Base-by-base conservation (phyloP, 2,329 filamentous ascomycete genomes). In the Penicillium fuscoglaucum region DNA sequence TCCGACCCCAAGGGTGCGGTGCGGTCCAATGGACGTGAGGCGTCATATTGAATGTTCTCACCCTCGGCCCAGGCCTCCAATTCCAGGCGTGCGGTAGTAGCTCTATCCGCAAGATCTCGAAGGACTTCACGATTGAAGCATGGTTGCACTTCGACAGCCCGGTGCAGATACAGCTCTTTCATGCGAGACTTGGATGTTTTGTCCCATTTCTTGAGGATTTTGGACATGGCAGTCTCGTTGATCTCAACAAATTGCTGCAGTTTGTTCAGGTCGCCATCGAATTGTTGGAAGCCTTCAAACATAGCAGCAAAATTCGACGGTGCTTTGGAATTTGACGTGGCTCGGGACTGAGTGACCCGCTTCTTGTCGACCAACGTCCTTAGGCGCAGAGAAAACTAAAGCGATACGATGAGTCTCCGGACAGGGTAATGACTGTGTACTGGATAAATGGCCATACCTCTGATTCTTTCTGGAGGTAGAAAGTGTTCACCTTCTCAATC, bases 151-250 rank as follows among this genome's bases (percentile, higher is more conserved):
- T 99, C 95, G 62, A 99, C 93, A 9, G 95, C 95, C 60, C 95
- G 85, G 10, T 96, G 96, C 37, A 99, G 87, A 73, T 98, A 99
- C 41, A 98, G 84, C 78, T 98, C 95, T 76, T 99, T 99, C 59
- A 95, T 97, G 75, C 93, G 93, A 52, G 93, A 98, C 83, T 98
- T 99, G 66, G 93, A 97, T 1, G 93, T 97, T 84, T 99, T 99
- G 79, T 99, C 95, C 95, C 95, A 99, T 85, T 99, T 99, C 79
- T 99, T 99, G 63, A 99, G 80, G 59, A 99, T 99, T 76, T 99
- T 99, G 29, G 93, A 97, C 74, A 98, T 97, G 17, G 93, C 95
- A 1, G 91, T 97, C 70, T 95, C 93, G 73, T 99, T 99, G 72
- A 98, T 90, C 75, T 98, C 93, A 64, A 99, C 92, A 76, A 98